phyloP scores from a whole-genome alignment of 2,329 filamentous ascomycete genomes.

The Epichloe festucae region DNA sequence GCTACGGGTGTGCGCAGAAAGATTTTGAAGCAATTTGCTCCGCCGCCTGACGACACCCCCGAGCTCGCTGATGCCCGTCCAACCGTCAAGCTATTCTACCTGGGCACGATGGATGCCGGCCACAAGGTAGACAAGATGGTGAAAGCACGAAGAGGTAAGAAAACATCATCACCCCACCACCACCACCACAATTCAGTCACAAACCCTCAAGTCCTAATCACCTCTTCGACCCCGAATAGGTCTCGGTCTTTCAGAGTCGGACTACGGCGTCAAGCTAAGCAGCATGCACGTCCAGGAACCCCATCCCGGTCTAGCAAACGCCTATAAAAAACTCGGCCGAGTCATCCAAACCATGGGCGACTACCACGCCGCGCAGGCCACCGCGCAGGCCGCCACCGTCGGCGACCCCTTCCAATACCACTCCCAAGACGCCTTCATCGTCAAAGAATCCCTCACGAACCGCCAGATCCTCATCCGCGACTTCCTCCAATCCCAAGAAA shows the following conservation, averaged over 20 bases:
- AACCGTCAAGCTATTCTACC: conserved; percentile 87
- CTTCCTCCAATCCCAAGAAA: conserved; percentile 79
- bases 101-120: conserved; percentile 90
- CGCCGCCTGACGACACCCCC: conserved; percentile 95
- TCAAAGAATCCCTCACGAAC: conserved; percentile 96
- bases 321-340: conserved; percentile 90
- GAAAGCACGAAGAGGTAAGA: conserved; percentile 72
- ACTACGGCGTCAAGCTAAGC: conserved; percentile 82
- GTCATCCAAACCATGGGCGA: conserved; percentile 88
- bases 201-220: neutral
- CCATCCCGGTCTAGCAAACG: conserved; percentile 74
- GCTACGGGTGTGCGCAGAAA: conserved; percentile 91
- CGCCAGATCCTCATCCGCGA: conserved; percentile 92
- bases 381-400: conserved; percentile 87
- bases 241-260: conserved; percentile 80
- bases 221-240: conserved; percentile 34
- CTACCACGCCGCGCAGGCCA: conserved; percentile 91
- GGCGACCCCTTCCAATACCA: conserved; percentile 86
- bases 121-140: conserved; percentile 94
- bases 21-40: conserved; percentile 95
- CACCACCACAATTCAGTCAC: neutral
- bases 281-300: conserved; percentile 82
- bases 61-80: conserved; percentile 84
- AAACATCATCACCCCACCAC: neutral
- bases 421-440: conserved; percentile 89